phyloP scores from a whole-genome alignment of 108 stramenopile species.

The Pseudonitzschia multiseries region DNA sequence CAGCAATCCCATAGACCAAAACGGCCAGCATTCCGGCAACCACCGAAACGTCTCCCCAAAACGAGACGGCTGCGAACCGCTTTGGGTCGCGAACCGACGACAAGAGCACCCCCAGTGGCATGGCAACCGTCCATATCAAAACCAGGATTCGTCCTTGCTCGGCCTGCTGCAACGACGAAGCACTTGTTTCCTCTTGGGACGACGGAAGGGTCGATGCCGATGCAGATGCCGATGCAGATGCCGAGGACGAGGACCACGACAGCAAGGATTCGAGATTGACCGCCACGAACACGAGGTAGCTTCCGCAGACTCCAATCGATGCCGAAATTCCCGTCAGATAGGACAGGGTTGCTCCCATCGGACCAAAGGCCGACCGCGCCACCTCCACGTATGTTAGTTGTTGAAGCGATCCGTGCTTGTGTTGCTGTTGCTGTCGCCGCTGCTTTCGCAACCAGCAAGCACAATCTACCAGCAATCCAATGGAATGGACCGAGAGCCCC shows the following conservation, averaged over 20 bases:
- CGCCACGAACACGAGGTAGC: constrained; percentile 40
- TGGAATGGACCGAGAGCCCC: constrained; percentile 24
- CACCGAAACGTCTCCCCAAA: constrained; percentile 27
- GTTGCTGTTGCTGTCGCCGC: neutral
- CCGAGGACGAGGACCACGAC: neutral
- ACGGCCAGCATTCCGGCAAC: constrained; percentile 30
- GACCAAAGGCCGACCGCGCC: constrained; percentile 31
- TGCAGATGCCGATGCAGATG: neutral
- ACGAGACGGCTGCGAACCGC: constrained; percentile 28
- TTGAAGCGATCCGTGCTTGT: neutral
- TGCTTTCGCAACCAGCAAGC: neutral
- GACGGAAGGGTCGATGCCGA: neutral
- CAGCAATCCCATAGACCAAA: constrained; percentile 17
- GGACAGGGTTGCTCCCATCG: constrained; percentile 12
- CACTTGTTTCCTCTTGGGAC: neutral
- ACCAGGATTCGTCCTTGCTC: neutral
- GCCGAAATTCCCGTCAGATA: constrained; percentile 29
- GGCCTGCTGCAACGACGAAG: neutral
- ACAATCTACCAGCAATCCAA: constrained; percentile 20
- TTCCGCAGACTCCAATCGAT: constrained; percentile 40
- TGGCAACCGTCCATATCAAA: constrained; percentile 3
- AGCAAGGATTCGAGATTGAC: constrained; percentile 24
- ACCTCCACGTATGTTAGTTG: constrained; percentile 34
- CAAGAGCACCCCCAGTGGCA: constrained; percentile 25
- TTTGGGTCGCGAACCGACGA: constrained; percentile 34